Evolutionary conservation across 2,329 filamentous ascomycete species (phyloP).

Genomic region (Pseudogymnoascus sp.): DNA sequence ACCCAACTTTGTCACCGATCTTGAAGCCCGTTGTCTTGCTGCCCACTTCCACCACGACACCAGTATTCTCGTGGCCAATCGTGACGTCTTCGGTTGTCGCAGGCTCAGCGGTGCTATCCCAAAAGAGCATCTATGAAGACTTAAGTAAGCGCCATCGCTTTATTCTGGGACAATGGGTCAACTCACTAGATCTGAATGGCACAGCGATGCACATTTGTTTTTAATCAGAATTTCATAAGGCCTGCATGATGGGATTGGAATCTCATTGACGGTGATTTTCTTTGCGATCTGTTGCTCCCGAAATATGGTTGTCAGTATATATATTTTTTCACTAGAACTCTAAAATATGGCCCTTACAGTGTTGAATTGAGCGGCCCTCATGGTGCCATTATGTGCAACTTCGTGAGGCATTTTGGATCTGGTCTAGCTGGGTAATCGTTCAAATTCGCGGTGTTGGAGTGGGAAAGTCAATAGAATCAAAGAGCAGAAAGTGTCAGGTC

Average conservation of each 20-base stretch:
- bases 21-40: constrained; percentile 46
- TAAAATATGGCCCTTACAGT: neutral
- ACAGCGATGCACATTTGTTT: constrained; percentile 32
- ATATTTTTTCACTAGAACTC: neutral
- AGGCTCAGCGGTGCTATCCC: neutral
- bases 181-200: constrained; percentile 30
- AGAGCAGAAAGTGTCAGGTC: neutral
- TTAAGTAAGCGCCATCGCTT: neutral
- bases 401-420: neutral
- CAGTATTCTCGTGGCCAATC: constrained; percentile 58
- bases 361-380: constrained; percentile 10
- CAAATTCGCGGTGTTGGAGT: neutral
- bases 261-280: constrained; percentile 34
- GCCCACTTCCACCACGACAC: constrained; percentile 49
- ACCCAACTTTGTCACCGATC: constrained; percentile 49
- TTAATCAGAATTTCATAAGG: constrained; percentile 35
- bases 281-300: constrained; percentile 16
- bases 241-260: constrained; percentile 36
- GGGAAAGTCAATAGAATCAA: neutral
- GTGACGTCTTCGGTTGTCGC: constrained; percentile 9
- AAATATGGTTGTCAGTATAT: neutral
- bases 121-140: neutral
- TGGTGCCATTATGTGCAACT: neutral
- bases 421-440: neutral
- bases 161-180: neutral